Base-by-base conservation (phyloP, 257 asterid genomes). In the Catharanthus roseus region DNA sequence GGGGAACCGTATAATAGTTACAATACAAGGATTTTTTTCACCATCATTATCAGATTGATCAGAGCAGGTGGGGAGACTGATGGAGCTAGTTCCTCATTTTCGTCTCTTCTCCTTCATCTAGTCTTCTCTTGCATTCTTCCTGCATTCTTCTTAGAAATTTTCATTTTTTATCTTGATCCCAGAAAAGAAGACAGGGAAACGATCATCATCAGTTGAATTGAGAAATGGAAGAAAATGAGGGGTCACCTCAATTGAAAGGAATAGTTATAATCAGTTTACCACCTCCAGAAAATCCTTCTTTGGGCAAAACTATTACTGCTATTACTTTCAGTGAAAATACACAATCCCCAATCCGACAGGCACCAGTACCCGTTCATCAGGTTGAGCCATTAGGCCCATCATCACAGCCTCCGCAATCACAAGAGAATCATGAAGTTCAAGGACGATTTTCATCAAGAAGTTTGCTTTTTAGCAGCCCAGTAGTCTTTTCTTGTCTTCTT, bases 291-390 rank as follows among this genome's bases (percentile, higher is more conserved):
- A 87, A 89, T 55, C 93, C 93, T 50, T 85, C 87, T 31, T 45
- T 76, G 16, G 96, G 93, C 72, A 89, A 89, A 87, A 89, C 93
- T 47, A 87, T 89, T 0, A 85, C 96, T 65, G 91, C 93, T 50
- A 85, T 71, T 62, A 84, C 96, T 65, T 53, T 89, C 71, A 78
- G 83, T 50, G 77, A 75, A 67, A 75, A 76, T 60, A 24, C 81
- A 55, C 84, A 56, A 55, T 34, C 65, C 15, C 65, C 84, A n/a
- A 41, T 61, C 24, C 80, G 7, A 28, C 58, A 26, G 45, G 23
- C 63, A 2, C 57, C 58, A 23, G 50, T 28, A 38, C 51, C 67
- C 44, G 38, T 49, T n/a, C 77, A 55, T 39, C 70, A 63, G 36
- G 38, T 23, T 6, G 70, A 77, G 51, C 77, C 26, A 10, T 29